These are phyloP conservation scores for Cryptomeria japonica DNA, from an alignment of 75 land plant species.

Conservation along the genomic window DNA sequence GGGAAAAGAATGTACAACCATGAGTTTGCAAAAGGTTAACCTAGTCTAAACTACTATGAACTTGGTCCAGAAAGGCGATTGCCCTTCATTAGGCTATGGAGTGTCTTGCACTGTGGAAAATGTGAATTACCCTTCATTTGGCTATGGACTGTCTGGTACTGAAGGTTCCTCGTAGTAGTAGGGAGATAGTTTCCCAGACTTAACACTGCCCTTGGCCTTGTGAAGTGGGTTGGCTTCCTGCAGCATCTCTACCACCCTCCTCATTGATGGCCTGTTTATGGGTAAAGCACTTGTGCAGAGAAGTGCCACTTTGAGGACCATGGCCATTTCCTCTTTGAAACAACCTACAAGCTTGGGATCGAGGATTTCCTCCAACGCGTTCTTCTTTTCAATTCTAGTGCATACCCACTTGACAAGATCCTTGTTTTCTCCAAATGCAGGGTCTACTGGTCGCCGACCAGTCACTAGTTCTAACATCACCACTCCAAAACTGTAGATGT, in stretches of 20 bases:
- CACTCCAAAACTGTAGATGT: slow-evolving; percentile 50
- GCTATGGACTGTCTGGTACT: neutral
- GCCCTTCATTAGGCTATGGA: neutral
- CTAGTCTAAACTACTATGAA: neutral
- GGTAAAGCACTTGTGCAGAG: slow-evolving; percentile 76
- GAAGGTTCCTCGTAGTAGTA: slow-evolving; percentile 40
- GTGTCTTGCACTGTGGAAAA: neutral
- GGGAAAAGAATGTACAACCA: neutral
- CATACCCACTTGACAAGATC: slow-evolving; percentile 29
- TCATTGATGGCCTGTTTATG: slow-evolving; percentile 74
- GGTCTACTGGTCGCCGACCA: slow-evolving; percentile 28
- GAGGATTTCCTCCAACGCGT: slow-evolving; percentile 48
- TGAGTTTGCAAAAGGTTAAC: neutral
- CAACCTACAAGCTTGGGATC: slow-evolving; percentile 50
- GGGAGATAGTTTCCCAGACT: slow-evolving; percentile 54
- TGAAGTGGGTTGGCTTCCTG: slow-evolving; percentile 42
- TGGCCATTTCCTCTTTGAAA: slow-evolving; percentile 60
- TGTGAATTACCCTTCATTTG: neutral
- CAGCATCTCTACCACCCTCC: slow-evolving; percentile 74
- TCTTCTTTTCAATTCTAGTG: slow-evolving; percentile 29
- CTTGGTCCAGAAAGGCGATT: neutral
- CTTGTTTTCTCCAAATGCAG: slow-evolving; percentile 16
- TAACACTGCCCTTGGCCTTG: slow-evolving; percentile 13
- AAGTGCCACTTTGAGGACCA: slow-evolving; percentile 59
- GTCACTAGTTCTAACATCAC: slow-evolving; percentile 34